Evolutionary conservation across 2,329 filamentous ascomycete species (phyloP).

Genomic region (Ophiostoma sp.): DNA sequence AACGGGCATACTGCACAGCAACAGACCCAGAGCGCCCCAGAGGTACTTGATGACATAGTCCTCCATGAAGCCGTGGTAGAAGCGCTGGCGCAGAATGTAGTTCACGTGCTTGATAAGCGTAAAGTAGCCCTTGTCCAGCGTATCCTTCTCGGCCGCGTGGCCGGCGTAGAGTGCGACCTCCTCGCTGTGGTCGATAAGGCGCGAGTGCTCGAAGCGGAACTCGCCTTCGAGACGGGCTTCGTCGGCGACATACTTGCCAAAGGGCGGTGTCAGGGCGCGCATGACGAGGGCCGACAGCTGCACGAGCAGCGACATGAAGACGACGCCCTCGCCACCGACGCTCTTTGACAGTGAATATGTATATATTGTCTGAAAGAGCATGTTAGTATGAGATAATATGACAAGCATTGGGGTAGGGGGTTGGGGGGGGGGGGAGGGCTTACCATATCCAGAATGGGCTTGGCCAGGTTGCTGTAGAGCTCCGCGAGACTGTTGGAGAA

Average conservation of each 20-base stretch:
- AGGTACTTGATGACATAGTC: constrained; percentile 99
- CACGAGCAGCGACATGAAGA: constrained; percentile 92
- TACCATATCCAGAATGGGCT: constrained; percentile 90
- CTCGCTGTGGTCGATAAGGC: constrained; percentile 93
- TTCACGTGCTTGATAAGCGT: constrained; percentile 99
- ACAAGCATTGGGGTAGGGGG: too few relatives aligned
- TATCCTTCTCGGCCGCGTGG: constrained; percentile 93
- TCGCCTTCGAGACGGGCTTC: constrained; percentile 93
- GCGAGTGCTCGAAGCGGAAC: constrained; percentile 91
- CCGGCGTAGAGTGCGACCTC: constrained; percentile 91
- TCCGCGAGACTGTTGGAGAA: constrained; percentile 95
- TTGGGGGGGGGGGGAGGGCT: constrained; percentile 31
- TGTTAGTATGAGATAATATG: not conserved
- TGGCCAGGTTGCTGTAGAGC: constrained; percentile 93
- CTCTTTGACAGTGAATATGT: constrained; percentile 91
- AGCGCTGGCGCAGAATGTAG: constrained; percentile 81
- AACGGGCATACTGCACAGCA: constrained; percentile 91
- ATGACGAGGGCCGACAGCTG: constrained; percentile 91
- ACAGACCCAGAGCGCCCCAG: constrained; percentile 89
- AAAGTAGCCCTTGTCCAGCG: constrained; percentile 96
- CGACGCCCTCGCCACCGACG: constrained; percentile 92
- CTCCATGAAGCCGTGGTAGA: constrained; percentile 99
- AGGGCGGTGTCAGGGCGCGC: constrained; percentile 91
- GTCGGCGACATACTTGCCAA: constrained; percentile 96
- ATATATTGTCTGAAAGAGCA: constrained; percentile 67